Evolutionary conservation across 2,329 filamentous ascomycete genomes (phyloP), one percentile per base, ranked within the genome.

Genomic region (Byssoonygena ceratinophila): DNA sequence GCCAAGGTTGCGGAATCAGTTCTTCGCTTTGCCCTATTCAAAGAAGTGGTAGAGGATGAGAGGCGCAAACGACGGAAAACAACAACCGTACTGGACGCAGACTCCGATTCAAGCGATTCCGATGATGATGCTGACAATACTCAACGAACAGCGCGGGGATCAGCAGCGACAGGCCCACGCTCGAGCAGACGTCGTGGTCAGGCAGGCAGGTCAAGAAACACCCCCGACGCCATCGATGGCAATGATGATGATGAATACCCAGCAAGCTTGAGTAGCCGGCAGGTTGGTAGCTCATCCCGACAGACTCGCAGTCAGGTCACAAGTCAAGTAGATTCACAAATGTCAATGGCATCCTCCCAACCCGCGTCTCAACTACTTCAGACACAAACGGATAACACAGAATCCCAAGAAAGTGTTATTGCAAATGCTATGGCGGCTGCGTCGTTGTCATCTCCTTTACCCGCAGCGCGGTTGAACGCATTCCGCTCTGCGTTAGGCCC

Each of bases 1-100:
- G 90, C 91, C 1, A 73, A 86, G 50, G 83, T 89, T 31, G 92
- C 92, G 8, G 91, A 98, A 67, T 79, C 82, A 7, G 94, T 98
- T 59, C 73, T 98, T 29, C 81, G 92, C 16, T 98, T 96, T 64
- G 94, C 92, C 1, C 77, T 98, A 32, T 98, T 98, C 78, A 97
- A 97, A 68, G 92, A 98, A 72, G 83, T 98, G 0, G 77, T 95
- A 2, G 77, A 81, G 59, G 76, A 80, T 58, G 83, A 89, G 66
- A 86, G 89, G 54, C 80, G 83, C 60, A 92, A 91, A 75, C 85
- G 92, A 70, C 81, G 90, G 61, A 83, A 87, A 68, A 84, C 86
- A 61, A 84, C 82, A 63, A 64, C 82, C 20, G 80, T 78, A 36
- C 77, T 80, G 46, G 80, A 84, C 23, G 81, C 81, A 27, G 79